Percentiles rank a stretch among this genome's conserved stretches.
Evolutionary conservation across 1,284 basidiomycete species (phyloP).

Genomic region (Tylopilus orsonianus): DNA sequence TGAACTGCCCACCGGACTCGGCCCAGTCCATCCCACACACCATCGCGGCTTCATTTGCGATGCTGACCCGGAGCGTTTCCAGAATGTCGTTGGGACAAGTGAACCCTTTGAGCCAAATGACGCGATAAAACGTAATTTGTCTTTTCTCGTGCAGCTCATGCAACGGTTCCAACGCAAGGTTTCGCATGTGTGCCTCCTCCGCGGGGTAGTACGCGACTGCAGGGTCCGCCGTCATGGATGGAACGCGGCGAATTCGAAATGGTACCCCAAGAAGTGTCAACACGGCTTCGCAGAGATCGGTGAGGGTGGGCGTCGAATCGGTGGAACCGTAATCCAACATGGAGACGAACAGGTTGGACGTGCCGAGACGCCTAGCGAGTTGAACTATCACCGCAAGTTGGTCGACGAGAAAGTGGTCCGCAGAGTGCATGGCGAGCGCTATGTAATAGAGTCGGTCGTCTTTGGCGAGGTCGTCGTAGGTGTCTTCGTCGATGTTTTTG

Average conservation of each 20-base stretch:
- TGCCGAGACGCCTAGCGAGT: slow-evolving; percentile 84
- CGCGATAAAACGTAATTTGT: slow-evolving; percentile 80
- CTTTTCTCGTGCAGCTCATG: slow-evolving; percentile 76
- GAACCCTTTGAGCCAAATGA: slow-evolving; percentile 96
- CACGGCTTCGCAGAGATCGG: slow-evolving; percentile 90
- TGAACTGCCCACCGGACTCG: slow-evolving; percentile 93
- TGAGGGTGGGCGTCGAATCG: slow-evolving; percentile 89
- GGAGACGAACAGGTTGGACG: slow-evolving; percentile 87
- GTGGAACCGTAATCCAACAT: slow-evolving; percentile 94
- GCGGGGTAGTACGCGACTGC: slow-evolving; percentile 87
- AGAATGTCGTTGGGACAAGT: slow-evolving; percentile 96
- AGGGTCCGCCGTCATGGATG: slow-evolving; percentile 86
- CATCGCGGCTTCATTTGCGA: slow-evolving; percentile 90
- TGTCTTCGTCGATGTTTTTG: slow-evolving; percentile 76
- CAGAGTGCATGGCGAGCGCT: slow-evolving; percentile 91
- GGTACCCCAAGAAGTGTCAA: slow-evolving; percentile 88
- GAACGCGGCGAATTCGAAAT: slow-evolving; percentile 84
- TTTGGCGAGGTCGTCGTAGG: slow-evolving; percentile 83
- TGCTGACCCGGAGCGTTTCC: slow-evolving; percentile 87
- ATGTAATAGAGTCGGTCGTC: slow-evolving; percentile 89
- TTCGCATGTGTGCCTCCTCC: slow-evolving; percentile 91
- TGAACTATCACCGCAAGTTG: slow-evolving; percentile 95
- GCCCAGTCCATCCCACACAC: slow-evolving; percentile 99
- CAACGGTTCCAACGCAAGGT: slow-evolving; percentile 88
- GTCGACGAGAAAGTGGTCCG: slow-evolving; percentile 96